Percentiles rank a stretch among this genome's conserved stretches.
Evolutionary conservation across 1,284 basidiomycete genomes (phyloP).

Genomic region (Blastosporella zonata): DNA sequence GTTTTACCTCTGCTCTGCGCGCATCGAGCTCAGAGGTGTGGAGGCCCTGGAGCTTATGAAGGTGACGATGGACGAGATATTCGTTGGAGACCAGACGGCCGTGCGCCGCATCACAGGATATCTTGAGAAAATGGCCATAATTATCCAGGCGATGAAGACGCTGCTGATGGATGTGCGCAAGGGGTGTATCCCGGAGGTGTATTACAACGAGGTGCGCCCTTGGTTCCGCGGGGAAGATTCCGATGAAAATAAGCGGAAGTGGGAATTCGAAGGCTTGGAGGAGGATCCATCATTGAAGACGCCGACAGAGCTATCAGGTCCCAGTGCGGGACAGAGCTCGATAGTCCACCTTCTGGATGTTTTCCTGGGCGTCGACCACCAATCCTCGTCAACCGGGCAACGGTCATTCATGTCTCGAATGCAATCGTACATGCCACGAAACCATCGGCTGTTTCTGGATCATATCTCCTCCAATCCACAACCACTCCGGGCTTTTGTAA

Average conservation of each 20-base stretch:
- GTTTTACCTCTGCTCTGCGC: constrained; percentile 88
- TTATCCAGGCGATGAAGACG: constrained; percentile 65
- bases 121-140: constrained; percentile 61
- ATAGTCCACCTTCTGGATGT: constrained; percentile 89
- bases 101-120: constrained; percentile 70
- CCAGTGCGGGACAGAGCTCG: constrained; percentile 91
- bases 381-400: constrained; percentile 42
- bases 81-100: constrained; percentile 80
- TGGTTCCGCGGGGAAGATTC: constrained; percentile 92
- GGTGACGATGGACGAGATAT: constrained; percentile 86
- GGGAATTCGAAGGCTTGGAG: constrained; percentile 82
- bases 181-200: constrained; percentile 76
- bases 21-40: constrained; percentile 89
- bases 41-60: constrained; percentile 86
- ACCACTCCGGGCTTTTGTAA: constrained; percentile 54
- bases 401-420: constrained; percentile 76
- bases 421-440: constrained; percentile 89
- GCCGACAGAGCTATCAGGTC: constrained; percentile 78
- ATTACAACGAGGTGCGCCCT: constrained; percentile 86
- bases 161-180: constrained; percentile 68
- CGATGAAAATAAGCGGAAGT: constrained; percentile 55
- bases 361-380: constrained; percentile 85
- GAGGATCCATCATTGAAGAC: constrained; percentile 45
- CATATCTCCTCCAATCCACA: constrained; percentile 70
- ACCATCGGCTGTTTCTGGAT: constrained; percentile 85